Percentiles rank a stretch among this genome's conserved stretches.
Evolutionary conservation across 1,284 basidiomycete species (phyloP).

Genomic region (Microbotryum silenes-acaulis): DNA sequence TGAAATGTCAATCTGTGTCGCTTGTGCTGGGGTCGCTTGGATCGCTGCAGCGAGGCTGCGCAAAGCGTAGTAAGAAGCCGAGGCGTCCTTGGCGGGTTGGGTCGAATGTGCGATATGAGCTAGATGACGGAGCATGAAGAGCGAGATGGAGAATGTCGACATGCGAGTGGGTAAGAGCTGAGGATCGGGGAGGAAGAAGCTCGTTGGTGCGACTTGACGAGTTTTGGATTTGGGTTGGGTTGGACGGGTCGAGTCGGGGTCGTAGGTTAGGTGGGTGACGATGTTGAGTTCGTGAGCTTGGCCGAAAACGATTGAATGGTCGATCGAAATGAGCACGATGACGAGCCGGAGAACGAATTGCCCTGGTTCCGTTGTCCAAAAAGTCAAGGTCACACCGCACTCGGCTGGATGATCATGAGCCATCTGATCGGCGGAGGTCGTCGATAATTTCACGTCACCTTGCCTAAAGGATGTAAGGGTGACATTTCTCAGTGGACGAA

Average conservation of each 20-base stretch:
- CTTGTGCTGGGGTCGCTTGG: too few relatives aligned
- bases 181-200: slow-evolving; percentile 23
- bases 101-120: slow-evolving; percentile 27
- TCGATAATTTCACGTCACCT: slow-evolving; percentile 10
- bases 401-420: background rate
- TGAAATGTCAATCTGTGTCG: too few relatives aligned
- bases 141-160: slow-evolving; percentile 22
- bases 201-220: background rate
- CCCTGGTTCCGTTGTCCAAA: slow-evolving; percentile 20
- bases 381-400: slow-evolving; percentile 20
- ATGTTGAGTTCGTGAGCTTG: too few relatives aligned
- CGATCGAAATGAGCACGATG: slow-evolving; percentile 6
- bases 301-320: background rate
- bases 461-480: slow-evolving; percentile 4
- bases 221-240: too few relatives aligned
- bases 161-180: slow-evolving; percentile 24
- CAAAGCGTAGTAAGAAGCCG: background rate
- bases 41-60: too few relatives aligned
- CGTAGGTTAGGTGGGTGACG: too few relatives aligned
- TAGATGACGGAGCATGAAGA: slow-evolving; percentile 27
- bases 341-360: slow-evolving; percentile 15
- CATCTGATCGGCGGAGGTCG: slow-evolving; percentile 1
- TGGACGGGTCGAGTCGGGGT: too few relatives aligned
- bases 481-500: background rate
- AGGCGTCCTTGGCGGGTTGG: slow-evolving; percentile 10